Evolutionary conservation across 257 asterid genomes (phyloP).

Genomic region (Petunia secreta): DNA sequence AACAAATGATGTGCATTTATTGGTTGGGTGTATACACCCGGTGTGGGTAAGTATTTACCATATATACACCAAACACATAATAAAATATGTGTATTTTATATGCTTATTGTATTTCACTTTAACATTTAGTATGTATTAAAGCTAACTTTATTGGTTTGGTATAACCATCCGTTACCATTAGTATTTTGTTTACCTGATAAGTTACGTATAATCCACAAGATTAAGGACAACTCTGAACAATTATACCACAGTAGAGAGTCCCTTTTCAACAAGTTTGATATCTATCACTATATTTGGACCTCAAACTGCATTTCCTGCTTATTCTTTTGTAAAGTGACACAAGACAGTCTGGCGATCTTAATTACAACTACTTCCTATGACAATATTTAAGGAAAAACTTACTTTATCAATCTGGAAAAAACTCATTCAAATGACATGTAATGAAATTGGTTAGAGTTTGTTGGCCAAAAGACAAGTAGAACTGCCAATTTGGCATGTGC

Average conservation of each 20-base stretch:
- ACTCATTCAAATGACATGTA: conserved; percentile 22
- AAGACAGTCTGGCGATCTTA: neutral
- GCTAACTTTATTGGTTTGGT: no score
- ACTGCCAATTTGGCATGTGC: neutral
- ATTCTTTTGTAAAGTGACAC: neutral
- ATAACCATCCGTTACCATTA: no score
- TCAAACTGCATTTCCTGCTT: neutral
- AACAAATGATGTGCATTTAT: no score
- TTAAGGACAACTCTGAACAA: neutral
- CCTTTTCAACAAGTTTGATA: neutral
- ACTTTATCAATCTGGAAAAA: neutral
- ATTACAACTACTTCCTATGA: neutral
- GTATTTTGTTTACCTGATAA: no score
- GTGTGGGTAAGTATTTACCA: no score
- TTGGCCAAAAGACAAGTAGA: neutral
- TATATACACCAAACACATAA: no score
- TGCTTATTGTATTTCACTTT: no score
- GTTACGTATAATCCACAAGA: neutral
- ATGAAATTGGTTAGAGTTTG: conserved; percentile 4
- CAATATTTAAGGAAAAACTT: neutral
- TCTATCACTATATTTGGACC: neutral
- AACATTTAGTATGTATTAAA: no score
- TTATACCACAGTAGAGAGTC: neutral
- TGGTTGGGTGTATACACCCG: no score
- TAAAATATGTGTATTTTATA: no score